Conservation (phyloP, 208 protist species). For the Trichomonas tenax region DNA sequence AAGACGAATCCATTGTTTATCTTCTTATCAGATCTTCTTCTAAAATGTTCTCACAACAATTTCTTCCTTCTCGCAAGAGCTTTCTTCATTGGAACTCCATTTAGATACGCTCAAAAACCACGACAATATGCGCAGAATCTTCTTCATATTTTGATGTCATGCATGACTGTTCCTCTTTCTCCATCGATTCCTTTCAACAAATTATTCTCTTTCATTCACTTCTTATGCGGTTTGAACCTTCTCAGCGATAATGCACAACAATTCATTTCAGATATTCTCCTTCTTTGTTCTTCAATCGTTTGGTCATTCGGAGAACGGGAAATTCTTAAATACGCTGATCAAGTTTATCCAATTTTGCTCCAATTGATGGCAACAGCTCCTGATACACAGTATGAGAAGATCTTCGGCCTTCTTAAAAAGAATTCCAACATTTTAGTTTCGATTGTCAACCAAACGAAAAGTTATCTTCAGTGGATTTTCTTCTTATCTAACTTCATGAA, state of each 20-base stretch:
- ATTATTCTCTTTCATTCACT: not conserved
- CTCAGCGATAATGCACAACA: not conserved
- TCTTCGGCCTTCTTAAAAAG: not conserved
- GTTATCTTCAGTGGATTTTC: not conserved
- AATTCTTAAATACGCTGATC: not conserved
- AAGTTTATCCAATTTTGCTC: not conserved
- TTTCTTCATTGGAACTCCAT: not conserved
- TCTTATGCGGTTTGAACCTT: not conserved
- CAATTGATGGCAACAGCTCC: not conserved
- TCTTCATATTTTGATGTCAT: not conserved
- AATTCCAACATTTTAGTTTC: not conserved
- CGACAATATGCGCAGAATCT: not conserved
- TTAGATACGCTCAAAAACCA: not conserved
- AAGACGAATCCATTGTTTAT: not conserved
- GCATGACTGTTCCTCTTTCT: not conserved
- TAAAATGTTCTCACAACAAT: not conserved
- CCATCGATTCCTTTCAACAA: not conserved
- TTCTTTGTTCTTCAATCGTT: not conserved
- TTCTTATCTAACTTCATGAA: not conserved
- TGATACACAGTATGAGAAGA: not conserved
- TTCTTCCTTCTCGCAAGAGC: not conserved
- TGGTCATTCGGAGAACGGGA: not conserved
- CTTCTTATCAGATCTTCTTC: not conserved
- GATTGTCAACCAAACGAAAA: not conserved
- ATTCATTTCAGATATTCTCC: not conserved